Evolutionary conservation across 1,284 basidiomycete species (phyloP).

Genomic region (Abortiporus biennis): DNA sequence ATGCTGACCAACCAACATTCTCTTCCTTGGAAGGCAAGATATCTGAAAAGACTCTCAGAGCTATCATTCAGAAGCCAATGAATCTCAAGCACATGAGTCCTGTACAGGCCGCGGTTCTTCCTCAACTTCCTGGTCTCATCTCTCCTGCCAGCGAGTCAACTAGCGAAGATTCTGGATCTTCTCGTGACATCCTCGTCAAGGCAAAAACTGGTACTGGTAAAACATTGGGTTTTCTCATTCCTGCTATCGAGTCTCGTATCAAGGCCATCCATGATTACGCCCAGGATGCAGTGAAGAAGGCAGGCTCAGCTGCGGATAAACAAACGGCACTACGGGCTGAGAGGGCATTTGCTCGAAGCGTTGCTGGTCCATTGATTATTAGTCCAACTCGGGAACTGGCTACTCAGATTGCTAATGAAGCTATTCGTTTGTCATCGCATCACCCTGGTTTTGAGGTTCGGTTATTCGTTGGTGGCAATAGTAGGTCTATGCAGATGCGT

Average conservation of each 20-base stretch:
- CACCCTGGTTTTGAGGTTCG: conserved; percentile 67
- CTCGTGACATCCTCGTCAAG: conserved; percentile 66
- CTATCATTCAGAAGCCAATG: conserved; percentile 68
- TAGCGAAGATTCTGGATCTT: conserved; percentile 13
- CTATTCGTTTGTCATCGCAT: conserved; percentile 61
- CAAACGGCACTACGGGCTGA: conserved; percentile 26
- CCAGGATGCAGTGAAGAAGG: conserved; percentile 32
- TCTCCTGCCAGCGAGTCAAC: conserved; percentile 35
- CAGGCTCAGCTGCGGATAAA: conserved; percentile 31
- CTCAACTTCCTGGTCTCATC: conserved; percentile 53
- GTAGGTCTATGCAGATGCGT: conserved; percentile 60
- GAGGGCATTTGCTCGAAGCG: conserved; percentile 33
- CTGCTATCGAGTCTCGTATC: conserved; percentile 76
- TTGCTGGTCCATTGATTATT: conserved; percentile 80
- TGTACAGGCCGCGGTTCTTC: conserved; percentile 82
- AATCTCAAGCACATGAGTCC: conserved; percentile 72
- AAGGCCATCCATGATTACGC: conserved; percentile 39
- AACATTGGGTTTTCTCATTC: conserved; percentile 87
- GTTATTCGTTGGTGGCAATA: conserved; percentile 79
- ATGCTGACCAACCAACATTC: conserved; percentile 29
- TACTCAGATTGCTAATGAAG: conserved; percentile 89
- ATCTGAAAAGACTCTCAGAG: conserved; percentile 45
- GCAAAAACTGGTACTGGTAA: conserved; percentile 95
- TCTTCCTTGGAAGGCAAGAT: conserved; percentile 35
- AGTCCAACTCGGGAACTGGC: conserved; percentile 94